phyloP scores from a whole-genome alignment of 2,329 filamentous ascomycete genomes.

The Fusarium falciforme region DNA sequence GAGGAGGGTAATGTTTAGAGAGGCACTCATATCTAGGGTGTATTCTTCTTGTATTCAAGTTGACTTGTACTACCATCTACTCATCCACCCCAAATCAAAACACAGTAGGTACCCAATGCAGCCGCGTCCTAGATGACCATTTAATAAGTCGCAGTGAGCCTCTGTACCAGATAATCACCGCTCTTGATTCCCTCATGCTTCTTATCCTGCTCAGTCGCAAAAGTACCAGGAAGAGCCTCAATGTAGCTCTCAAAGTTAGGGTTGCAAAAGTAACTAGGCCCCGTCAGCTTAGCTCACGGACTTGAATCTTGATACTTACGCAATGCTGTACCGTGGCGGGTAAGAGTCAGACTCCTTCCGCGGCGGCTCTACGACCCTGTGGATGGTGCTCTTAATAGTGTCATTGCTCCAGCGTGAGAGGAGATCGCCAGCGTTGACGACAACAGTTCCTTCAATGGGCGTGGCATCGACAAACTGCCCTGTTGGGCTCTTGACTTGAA shows the following conservation, averaged over 20 bases:
- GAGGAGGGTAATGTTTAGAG: too few species aligned
- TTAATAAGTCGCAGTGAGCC: slow-evolving; percentile 80
- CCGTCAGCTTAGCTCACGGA: neutral
- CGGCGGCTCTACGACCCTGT: slow-evolving; percentile 90
- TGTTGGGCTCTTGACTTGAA: slow-evolving; percentile 75
- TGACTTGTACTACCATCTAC: too few species aligned
- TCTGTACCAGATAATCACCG: slow-evolving; percentile 83
- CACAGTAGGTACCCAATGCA: too few species aligned
- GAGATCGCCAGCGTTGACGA: slow-evolving; percentile 90
- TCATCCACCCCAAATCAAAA: too few species aligned
- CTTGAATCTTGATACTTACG: slow-evolving; percentile 60
- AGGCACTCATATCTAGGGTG: too few species aligned
- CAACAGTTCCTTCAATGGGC: slow-evolving; percentile 83
- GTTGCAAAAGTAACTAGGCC: slow-evolving; percentile 83
- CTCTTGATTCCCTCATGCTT: slow-evolving; percentile 84
- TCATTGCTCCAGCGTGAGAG: slow-evolving; percentile 92
- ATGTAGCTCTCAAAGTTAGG: slow-evolving; percentile 82
- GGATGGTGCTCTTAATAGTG: slow-evolving; percentile 88
- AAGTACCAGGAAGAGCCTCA: slow-evolving; percentile 85
- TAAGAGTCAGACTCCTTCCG: slow-evolving; percentile 67
- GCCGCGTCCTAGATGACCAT: too few species aligned
- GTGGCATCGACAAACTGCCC: slow-evolving; percentile 85
- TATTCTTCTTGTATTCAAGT: too few species aligned
- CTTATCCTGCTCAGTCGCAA: slow-evolving; percentile 70
- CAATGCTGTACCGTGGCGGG: slow-evolving; percentile 86